A percentile compares a stretch with the other conserved stretches of the same genome.
Evolutionary conservation across 805 yeast genomes (phyloP).

Genomic region (Suhomyces emberorum): DNA sequence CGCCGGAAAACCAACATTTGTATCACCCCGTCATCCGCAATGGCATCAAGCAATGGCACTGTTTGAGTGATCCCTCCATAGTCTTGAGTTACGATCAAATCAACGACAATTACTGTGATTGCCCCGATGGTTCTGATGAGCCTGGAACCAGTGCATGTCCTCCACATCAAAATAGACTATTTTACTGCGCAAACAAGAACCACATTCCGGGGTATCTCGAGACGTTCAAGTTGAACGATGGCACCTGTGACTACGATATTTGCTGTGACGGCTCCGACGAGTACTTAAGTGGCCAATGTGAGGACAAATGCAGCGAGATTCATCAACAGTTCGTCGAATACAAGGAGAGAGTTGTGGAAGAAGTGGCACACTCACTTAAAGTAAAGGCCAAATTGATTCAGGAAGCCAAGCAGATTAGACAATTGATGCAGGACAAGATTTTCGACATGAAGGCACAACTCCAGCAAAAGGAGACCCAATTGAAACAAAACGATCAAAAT

Average conservation of each 20-base stretch:
- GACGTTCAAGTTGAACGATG: constrained; percentile 74
- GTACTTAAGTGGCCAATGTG: constrained; percentile 44
- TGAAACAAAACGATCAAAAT: background rate
- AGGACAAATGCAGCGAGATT: constrained; percentile 53
- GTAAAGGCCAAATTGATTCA: constrained; percentile 24
- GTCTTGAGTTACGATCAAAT: constrained; percentile 57
- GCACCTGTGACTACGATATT: constrained; percentile 80
- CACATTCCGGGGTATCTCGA: constrained; percentile 61
- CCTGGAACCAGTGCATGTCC: constrained; percentile 91
- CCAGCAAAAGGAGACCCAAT: constrained; percentile 1
- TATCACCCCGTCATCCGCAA: constrained; percentile 49
- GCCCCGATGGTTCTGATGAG: constrained; percentile 97
- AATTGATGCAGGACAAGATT: constrained; percentile 11
- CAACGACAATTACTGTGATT: constrained; percentile 90
- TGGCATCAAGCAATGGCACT: constrained; percentile 50
- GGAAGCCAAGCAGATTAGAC: constrained; percentile 17
- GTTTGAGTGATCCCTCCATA: constrained; percentile 67
- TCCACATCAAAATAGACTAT: constrained; percentile 31
- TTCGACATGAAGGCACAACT: constrained; percentile 7
- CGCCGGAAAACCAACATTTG: constrained; percentile 22
- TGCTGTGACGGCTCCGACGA: constrained; percentile 98
- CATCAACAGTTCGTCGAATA: constrained; percentile 30
- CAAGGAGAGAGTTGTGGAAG: constrained; percentile 9
- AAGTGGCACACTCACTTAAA: constrained; percentile 22
- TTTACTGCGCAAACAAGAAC: constrained; percentile 79